These are phyloP conservation scores for Tetrahymena malaccensis DNA, from an alignment of 73 alveolate genomes.

Conservation along the genomic window DNA sequence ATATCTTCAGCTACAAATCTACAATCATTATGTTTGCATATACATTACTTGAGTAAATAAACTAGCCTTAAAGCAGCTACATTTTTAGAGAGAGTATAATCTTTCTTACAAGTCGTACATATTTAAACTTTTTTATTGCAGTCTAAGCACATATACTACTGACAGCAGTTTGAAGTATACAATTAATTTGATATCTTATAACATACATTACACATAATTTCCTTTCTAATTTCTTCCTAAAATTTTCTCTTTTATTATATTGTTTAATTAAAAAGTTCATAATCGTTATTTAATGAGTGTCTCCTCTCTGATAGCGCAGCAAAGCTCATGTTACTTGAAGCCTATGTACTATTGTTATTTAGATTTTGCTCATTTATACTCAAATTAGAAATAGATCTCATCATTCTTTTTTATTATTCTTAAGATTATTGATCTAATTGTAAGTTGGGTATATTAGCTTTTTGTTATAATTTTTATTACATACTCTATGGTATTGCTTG, in stretches of 20 bases:
- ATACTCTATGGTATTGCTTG: no score
- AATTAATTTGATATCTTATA: no score
- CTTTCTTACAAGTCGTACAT: neutral
- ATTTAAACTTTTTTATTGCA: neutral
- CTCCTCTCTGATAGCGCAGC: neutral
- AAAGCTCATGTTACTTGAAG: neutral
- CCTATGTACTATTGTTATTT: neutral
- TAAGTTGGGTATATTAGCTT: no score
- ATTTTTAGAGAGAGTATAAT: neutral
- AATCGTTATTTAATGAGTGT: neutral
- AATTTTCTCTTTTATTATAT: neutral
- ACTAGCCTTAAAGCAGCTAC: neutral
- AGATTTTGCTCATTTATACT: neutral
- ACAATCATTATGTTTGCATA: neutral
- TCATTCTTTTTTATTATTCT: neutral
- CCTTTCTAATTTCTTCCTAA: neutral
- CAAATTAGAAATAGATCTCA: neutral
- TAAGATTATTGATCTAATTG: no score
- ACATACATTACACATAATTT: neutral
- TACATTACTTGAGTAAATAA: neutral
- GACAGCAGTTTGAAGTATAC: neutral
- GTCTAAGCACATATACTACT: neutral
- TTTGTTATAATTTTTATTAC: no score
- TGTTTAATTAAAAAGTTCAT: neutral
- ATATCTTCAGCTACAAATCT: neutral